These are phyloP conservation scores for Aquilaria agallochum DNA, from an alignment of 441 rosid species.

Conservation along the genomic window DNA sequence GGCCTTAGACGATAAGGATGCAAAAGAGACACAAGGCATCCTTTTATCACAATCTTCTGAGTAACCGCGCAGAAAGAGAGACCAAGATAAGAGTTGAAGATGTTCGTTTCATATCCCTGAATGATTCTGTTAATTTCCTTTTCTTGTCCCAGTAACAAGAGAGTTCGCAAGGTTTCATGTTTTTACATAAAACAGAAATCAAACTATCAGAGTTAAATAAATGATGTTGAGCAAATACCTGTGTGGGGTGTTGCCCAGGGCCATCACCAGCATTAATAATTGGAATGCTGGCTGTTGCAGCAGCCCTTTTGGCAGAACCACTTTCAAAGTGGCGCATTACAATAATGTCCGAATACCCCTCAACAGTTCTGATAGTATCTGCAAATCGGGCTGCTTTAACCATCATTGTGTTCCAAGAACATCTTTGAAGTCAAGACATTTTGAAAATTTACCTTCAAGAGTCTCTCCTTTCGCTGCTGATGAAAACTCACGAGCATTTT, in stretches of 20 bases:
- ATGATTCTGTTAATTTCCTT: no score
- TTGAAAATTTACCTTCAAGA: constrained; percentile 61
- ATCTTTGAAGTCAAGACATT: neutral
- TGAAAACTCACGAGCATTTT: constrained; percentile 94
- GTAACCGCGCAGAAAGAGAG: no score
- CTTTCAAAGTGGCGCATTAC: constrained; percentile 98
- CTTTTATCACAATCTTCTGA: no score
- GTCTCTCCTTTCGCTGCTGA: constrained; percentile 99
- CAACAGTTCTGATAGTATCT: constrained; percentile 91
- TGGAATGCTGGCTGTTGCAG: constrained; percentile 79
- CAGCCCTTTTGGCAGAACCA: constrained; percentile 94
- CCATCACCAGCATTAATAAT: constrained; percentile 97
- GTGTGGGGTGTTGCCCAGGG: constrained; percentile 98
- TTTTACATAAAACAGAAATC: no score
- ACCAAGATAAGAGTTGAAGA: no score
- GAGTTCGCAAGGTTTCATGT: no score
- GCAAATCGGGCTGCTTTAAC: constrained; percentile 27
- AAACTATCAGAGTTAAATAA: neutral
- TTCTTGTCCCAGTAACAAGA: no score
- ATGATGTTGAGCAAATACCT: constrained; percentile 39
- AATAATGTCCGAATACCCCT: constrained; percentile 88
- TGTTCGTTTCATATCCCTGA: no score
- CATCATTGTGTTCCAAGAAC: constrained; percentile 1
- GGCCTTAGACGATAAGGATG: no score
- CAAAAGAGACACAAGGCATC: no score